Base-by-base conservation (phyloP, 129 eudicot genomes). In the Centaurea solstitialis region DNA sequence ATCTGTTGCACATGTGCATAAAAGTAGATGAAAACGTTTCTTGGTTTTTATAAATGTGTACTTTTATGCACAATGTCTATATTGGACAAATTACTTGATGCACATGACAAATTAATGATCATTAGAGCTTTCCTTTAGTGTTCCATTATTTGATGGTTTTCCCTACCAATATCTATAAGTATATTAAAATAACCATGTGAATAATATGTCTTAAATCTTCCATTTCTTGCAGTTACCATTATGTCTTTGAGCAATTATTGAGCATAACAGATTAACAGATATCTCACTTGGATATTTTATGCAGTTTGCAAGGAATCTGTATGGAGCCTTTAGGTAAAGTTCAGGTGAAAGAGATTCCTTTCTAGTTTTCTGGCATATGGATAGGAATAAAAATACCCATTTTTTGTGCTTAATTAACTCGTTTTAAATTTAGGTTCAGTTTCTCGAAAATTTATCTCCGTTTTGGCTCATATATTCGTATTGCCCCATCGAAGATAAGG, bases 291-390 rank as follows among this genome's bases (percentile, higher is more conserved):
- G 73, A 90, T 86, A 76, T 86, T 74, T 77, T 76, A 77, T 73
- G 84, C 88, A 81, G 82, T 86, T 76, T 45, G 76, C 81, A 74
- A 73, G 61, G 91, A 85, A 91, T 89, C 87, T 83, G 21, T 67
- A n/a, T 74, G 75, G 22, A 69, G 74, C 83, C 90, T 89, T 68
- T 82, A 61, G 20, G 65, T 78, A 89, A 86, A 89, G 88, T 80
- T 70, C 67, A 15, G 66, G 70, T 30, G 39, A 83, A 81, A 85
- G 80, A 72, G 72, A 83, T 78, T 82, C 89, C 81, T 75, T 71
- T 18, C 73, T 57, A 80, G 85, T 80, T 87, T 83, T 85, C 64
- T 92, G 85, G 82, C 87, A 77, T 79, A 88, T 84, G 88, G 87
- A 72, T 76, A 77, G 81, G 87, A 84, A 79, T 83, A 82, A 7